These are phyloP conservation scores for Pseudoperonospora humuli DNA, from an alignment of 352 stramenopile genomes.

Conservation along the genomic window DNA sequence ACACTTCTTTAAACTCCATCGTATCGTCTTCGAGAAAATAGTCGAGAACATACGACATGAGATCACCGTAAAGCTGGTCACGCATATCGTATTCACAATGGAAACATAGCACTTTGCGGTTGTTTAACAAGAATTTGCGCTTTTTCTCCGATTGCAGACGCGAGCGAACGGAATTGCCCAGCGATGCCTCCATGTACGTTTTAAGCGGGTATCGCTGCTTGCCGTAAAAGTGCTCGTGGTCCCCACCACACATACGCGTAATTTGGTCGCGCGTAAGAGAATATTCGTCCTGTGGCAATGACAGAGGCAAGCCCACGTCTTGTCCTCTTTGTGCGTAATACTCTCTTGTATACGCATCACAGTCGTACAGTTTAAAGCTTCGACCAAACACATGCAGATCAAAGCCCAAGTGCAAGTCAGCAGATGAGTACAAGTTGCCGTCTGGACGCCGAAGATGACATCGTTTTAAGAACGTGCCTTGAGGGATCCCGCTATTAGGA, in stretches of 20 bases:
- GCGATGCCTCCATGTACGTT: conserved; percentile 77
- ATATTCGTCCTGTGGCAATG: too few species aligned
- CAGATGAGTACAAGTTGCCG: conserved; percentile 39
- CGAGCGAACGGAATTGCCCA: conserved; percentile 65
- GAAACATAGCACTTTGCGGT: conserved; percentile 82
- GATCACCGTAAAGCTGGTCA: conserved; percentile 69
- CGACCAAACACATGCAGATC: too few species aligned
- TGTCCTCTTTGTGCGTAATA: too few species aligned
- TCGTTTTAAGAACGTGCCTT: conserved; percentile 83
- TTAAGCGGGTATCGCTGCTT: conserved; percentile 74
- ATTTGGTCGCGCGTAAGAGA: too few species aligned
- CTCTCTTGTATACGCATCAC: too few species aligned
- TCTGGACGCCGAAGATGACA: conserved; percentile 54
- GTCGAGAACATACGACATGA: conserved; percentile 72
- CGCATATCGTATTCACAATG: conserved; percentile 80
- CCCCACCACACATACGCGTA: conserved; percentile 57
- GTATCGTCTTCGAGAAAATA: conserved; percentile 88
- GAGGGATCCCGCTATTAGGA: conserved; percentile 78
- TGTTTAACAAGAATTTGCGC: conserved; percentile 82
- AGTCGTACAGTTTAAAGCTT: too few species aligned
- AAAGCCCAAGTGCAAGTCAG: too few species aligned
- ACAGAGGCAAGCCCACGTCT: too few species aligned
- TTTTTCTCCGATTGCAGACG: conserved; percentile 67
- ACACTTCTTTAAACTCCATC: conserved; percentile 83
- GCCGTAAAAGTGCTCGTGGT: conserved; percentile 67